phyloP scores from a whole-genome alignment of 352 stramenopile species.

The Phytophthora agathidicida region DNA sequence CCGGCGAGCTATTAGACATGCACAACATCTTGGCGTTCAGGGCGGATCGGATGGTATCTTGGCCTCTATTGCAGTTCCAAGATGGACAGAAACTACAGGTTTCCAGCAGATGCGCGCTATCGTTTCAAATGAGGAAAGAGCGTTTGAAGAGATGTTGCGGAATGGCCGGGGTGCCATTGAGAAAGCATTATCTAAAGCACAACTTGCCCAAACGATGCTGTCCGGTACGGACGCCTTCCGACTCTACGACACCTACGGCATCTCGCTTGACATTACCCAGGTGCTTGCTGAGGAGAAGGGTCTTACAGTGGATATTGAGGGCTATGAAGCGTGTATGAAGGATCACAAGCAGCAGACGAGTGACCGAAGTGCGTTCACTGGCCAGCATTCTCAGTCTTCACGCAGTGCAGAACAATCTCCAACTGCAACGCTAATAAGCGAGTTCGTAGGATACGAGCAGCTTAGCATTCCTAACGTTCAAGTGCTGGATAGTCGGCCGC shows the following conservation, averaged over 20 bases:
- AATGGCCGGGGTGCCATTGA: slow-evolving; percentile 69
- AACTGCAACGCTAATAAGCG: slow-evolving; percentile 12
- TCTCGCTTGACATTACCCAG: slow-evolving; percentile 82
- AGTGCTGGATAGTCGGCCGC: slow-evolving; percentile 46
- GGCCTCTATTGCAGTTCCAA: slow-evolving; percentile 53
- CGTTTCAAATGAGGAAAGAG: slow-evolving; percentile 70
- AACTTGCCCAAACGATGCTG: slow-evolving; percentile 23
- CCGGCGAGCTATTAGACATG: slow-evolving; percentile 84
- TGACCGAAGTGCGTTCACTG: slow-evolving; percentile 48
- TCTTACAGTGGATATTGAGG: slow-evolving; percentile 55
- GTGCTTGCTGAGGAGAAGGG: slow-evolving; percentile 66
- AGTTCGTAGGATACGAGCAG: slow-evolving; percentile 72
- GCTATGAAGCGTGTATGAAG: slow-evolving; percentile 57
- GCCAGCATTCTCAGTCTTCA: slow-evolving; percentile 28
- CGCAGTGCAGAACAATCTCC: slow-evolving; percentile 3
- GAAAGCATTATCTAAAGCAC: slow-evolving; percentile 49
- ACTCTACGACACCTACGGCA: slow-evolving; percentile 79
- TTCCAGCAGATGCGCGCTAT: slow-evolving; percentile 72
- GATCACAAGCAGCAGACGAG: slow-evolving; percentile 56
- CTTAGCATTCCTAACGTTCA: slow-evolving; percentile 39
- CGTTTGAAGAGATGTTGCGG: slow-evolving; percentile 75
- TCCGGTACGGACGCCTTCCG: slow-evolving; percentile 65
- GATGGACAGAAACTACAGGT: slow-evolving; percentile 39
- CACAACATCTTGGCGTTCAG: slow-evolving; percentile 62
- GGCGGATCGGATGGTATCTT: slow-evolving; percentile 41